phyloP scores from a whole-genome alignment of 148 eudicot species.

The Vaccinium myrtillus region DNA sequence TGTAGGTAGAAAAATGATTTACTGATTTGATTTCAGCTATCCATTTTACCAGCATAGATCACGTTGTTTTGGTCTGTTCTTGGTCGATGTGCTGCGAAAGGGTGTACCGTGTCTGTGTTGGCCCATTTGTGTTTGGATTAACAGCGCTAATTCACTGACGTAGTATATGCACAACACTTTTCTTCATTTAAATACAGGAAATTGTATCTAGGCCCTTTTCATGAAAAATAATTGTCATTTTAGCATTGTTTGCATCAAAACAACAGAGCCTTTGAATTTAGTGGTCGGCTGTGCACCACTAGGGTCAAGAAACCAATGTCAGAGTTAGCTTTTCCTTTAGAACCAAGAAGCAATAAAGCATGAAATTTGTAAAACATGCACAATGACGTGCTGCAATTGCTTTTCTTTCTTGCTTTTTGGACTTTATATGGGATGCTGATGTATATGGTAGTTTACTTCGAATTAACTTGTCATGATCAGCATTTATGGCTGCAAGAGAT shows the following conservation, averaged over 20 bases:
- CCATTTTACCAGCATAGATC: background rate
- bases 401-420: background rate
- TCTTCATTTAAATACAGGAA: too few relatives aligned
- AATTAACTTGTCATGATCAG: constrained; percentile 29
- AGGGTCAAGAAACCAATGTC: too few relatives aligned
- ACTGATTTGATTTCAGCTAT: background rate
- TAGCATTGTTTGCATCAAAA: too few relatives aligned
- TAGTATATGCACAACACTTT: too few relatives aligned
- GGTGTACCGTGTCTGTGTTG: too few relatives aligned
- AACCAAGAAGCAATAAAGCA: background rate
- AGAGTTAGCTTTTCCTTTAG: background rate
- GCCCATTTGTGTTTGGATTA: too few relatives aligned
- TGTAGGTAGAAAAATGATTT: constrained; percentile 1
- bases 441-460: background rate
- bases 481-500: constrained; percentile 51
- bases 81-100: too few relatives aligned
- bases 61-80: background rate
- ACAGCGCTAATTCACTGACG: too few relatives aligned
- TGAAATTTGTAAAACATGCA: background rate
- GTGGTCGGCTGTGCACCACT: too few relatives aligned
- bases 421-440: constrained; percentile 8
- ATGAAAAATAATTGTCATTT: too few relatives aligned
- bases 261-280: too few relatives aligned
- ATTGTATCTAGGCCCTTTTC: too few relatives aligned
- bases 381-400: background rate